These are phyloP conservation scores for Bjerkandera adusta DNA, from an alignment of 1,284 basidiomycete genomes.

Conservation along the genomic window DNA sequence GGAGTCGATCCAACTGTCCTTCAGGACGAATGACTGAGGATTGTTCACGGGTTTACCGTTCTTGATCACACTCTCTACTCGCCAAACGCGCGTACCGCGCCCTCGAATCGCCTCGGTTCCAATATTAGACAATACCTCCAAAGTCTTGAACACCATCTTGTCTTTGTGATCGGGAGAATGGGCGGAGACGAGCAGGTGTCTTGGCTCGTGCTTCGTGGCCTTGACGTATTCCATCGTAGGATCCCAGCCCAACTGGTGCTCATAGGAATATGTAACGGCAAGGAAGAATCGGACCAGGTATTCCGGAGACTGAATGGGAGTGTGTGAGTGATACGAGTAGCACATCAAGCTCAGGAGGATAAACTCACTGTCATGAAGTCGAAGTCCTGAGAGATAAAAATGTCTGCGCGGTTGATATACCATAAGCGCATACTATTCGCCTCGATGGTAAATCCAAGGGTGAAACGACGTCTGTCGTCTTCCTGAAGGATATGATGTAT, in stretches of 20 bases:
- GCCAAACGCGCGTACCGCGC: constrained; percentile 2
- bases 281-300: too few relatives aligned
- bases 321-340: too few relatives aligned
- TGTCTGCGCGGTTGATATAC: constrained; percentile 3
- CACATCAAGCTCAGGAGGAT: too few relatives aligned
- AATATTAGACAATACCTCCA: too few relatives aligned
- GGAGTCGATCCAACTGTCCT: constrained; percentile 9
- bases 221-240: background rate
- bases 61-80: background rate
- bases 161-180: too few relatives aligned
- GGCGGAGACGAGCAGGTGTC: too few relatives aligned
- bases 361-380: constrained; percentile 11
- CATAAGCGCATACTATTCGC: background rate
- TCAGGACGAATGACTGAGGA: constrained; percentile 2
- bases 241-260: background rate
- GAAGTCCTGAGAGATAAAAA: constrained; percentile 5
- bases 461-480: background rate
- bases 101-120: background rate
- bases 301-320: too few relatives aligned
- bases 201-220: too few relatives aligned
- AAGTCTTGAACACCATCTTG: too few relatives aligned
- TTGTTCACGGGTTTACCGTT: constrained; percentile 2
- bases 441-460: constrained; percentile 6
- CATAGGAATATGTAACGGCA: too few relatives aligned
- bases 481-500: constrained; percentile 2